These are phyloP conservation scores for Pyronema domesticum DNA, from an alignment of 495 filamentous ascomycete species.

Conservation along the genomic window DNA sequence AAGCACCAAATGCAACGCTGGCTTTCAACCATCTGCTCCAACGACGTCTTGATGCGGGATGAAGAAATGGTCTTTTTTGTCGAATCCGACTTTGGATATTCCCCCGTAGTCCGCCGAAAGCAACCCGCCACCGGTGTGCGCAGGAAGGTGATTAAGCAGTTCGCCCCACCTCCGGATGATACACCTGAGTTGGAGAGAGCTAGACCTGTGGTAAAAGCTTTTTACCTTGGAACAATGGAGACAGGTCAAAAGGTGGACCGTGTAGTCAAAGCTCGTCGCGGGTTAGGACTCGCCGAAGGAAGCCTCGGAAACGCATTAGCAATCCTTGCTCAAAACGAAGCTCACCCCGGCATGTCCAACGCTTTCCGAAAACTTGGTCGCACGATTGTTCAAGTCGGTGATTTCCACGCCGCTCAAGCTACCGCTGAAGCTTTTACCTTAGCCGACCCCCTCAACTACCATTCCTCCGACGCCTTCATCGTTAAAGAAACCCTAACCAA, in stretches of 20 bases:
- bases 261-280: slow-evolving; percentile 79
- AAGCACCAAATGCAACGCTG: slow-evolving; percentile 82
- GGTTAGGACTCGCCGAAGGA: slow-evolving; percentile 77
- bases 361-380: slow-evolving; percentile 93
- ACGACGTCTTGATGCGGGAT: slow-evolving; percentile 82
- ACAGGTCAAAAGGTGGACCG: slow-evolving; percentile 86
- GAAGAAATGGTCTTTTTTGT: slow-evolving; percentile 95
- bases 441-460: slow-evolving; percentile 83
- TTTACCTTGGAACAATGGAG: slow-evolving; percentile 92
- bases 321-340: slow-evolving; percentile 71
- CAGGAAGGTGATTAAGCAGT: slow-evolving; percentile 92
- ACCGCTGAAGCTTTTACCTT: slow-evolving; percentile 92
- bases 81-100: slow-evolving; percentile 96
- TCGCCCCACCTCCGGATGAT: slow-evolving; percentile 92
- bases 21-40: slow-evolving; percentile 80
- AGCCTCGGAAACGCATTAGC: slow-evolving; percentile 83
- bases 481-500: slow-evolving; percentile 99
- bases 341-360: slow-evolving; percentile 65
- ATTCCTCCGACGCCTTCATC: slow-evolving; percentile 90
- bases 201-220: slow-evolving; percentile 78
- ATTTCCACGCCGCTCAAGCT: slow-evolving; percentile 92
- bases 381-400: slow-evolving; percentile 76
- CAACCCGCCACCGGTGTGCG: slow-evolving; percentile 93
- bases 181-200: slow-evolving; percentile 85
- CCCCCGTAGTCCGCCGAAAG: slow-evolving; percentile 82